Evolutionary conservation across 202 grass and related monocot species (phyloP), one percentile per base, ranked within the genome.

Genomic region (Schoenoplectus triqueter): DNA sequence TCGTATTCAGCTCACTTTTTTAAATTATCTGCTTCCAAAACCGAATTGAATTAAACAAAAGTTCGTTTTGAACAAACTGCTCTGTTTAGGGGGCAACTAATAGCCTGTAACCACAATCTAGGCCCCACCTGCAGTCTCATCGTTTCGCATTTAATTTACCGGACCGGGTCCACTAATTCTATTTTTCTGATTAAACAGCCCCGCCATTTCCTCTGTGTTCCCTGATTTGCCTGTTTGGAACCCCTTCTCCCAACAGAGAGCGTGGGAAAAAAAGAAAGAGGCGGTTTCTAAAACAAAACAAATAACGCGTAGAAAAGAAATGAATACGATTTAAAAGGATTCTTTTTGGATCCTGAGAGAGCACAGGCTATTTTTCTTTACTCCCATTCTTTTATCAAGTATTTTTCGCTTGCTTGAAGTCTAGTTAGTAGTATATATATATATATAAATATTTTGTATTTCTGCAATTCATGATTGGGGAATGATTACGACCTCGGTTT

Each of bases 241-340:
- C 60, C 78, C 59, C 14, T 80, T 80, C 31, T 9, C 46, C 44
- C 22, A 19, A 14, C 55, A 17, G 56, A 57, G 74, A 78, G 11
- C 5, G 17, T 17, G 47, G 17, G 8, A 1, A 72, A 72, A 18
- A 0, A 6, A 49, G 44, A 72, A 7, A 20, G 45, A 20, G 45
- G 15, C 15, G n/a, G 69, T 72, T 72, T 72, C 45, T 64, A 45
- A 49, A 80, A 60, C 55, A 80, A 80, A 80, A 41, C 18, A 45
- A 10, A 60, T 61, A 62, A 80, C 73, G 19, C 73, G 18, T 55
- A 17, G 75, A 59, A 80, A 78, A 62, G 44, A 17, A 61, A 64
- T 15, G 4, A 45, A 7, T 64, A 46, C 42, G 11, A 62, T 62
- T 80, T 6, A 80, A 11, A 64, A 80, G 78, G 40, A 46, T 31